Conservation (phyloP, 2,329 filamentous ascomycete genomes). For the Botrytis cinerea region DNA sequence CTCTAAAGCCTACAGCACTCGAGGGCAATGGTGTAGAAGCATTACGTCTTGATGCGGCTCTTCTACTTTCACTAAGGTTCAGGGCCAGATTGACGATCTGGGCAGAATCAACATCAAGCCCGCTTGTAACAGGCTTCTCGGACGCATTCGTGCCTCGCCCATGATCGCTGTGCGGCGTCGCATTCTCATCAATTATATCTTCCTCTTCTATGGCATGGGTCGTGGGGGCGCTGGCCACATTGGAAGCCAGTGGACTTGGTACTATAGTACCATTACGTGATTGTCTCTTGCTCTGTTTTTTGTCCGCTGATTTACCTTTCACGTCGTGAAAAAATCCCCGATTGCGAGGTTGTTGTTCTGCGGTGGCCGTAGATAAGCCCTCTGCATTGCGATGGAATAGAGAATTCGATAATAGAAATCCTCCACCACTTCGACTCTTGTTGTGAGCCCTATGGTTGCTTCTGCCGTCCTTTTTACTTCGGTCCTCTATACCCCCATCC, state of each 20-base stretch:
- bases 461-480: conserved; percentile 30
- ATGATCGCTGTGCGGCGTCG: conserved; percentile 17
- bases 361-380: not conserved
- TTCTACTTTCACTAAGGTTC: conserved; percentile 79
- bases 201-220: conserved; percentile 14
- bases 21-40: conserved; percentile 52
- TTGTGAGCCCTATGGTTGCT: conserved; percentile 36
- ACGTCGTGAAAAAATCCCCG: conserved; percentile 32
- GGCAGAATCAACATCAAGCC: conserved; percentile 72
- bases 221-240: conserved; percentile 29
- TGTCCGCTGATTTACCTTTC: conserved; percentile 38
- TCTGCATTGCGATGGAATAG: conserved; percentile 15
- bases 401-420: conserved; percentile 39
- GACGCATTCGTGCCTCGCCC: conserved; percentile 12
- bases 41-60: conserved; percentile 61
- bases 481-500: conserved; percentile 20
- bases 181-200: conserved; percentile 10
- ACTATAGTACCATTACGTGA: conserved; percentile 36
- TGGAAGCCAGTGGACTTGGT: conserved; percentile 36
- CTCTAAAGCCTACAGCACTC: conserved; percentile 46
- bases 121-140: conserved; percentile 28
- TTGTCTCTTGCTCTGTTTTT: conserved; percentile 33
- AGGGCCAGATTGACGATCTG: conserved; percentile 94
- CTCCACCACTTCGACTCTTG: conserved; percentile 37
- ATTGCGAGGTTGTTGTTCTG: conserved; percentile 27